These are phyloP conservation scores for Tolypocladium nubicola DNA, from an alignment of 2,329 filamentous ascomycete species.

Conservation along the genomic window DNA sequence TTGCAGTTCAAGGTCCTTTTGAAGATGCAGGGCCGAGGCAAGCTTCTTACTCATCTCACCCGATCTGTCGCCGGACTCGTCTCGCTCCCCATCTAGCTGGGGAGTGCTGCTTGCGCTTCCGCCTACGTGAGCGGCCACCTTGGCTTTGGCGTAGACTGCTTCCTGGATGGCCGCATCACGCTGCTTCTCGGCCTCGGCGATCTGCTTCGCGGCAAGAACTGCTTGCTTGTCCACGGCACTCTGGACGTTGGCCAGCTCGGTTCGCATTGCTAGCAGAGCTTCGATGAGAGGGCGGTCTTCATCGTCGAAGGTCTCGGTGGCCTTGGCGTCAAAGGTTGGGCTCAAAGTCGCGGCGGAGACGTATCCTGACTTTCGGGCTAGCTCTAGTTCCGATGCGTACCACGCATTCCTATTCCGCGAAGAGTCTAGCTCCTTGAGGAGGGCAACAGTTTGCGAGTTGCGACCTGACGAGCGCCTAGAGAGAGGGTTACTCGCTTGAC, in stretches of 20 bases:
- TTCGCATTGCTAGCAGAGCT: conserved; percentile 82
- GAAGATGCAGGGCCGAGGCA: conserved; percentile 66
- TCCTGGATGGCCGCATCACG: conserved; percentile 90
- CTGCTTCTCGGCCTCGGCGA: conserved; percentile 91
- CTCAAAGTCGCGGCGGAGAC: conserved; percentile 58
- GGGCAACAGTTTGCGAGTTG: conserved; percentile 58
- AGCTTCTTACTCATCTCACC: conserved; percentile 73
- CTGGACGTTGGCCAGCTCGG: conserved; percentile 83
- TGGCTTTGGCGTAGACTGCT: conserved; percentile 90
- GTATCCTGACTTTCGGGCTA: conserved; percentile 87
- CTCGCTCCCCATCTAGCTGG: conserved; percentile 47
- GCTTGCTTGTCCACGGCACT: conserved; percentile 82
- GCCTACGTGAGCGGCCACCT: conserved; percentile 65
- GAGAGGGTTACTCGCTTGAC: conserved; percentile 48
- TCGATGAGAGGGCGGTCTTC: conserved; percentile 89
- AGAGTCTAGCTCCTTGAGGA: conserved; percentile 79
- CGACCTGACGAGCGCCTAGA: conserved; percentile 48
- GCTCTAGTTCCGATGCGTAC: conserved; percentile 89
- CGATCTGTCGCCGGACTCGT: conserved; percentile 43
- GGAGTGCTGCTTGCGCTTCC: conserved; percentile 53
- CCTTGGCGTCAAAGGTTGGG: conserved; percentile 65
- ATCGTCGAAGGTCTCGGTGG: conserved; percentile 73
- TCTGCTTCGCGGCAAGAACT: conserved; percentile 71
- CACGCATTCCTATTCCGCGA: conserved; percentile 84
- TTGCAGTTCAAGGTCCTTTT: conserved; percentile 71